Percentiles rank a stretch among this genome's conserved stretches.
Conservation (phyloP, 768 basidiomycete genomes). For the Panus rudis region DNA sequence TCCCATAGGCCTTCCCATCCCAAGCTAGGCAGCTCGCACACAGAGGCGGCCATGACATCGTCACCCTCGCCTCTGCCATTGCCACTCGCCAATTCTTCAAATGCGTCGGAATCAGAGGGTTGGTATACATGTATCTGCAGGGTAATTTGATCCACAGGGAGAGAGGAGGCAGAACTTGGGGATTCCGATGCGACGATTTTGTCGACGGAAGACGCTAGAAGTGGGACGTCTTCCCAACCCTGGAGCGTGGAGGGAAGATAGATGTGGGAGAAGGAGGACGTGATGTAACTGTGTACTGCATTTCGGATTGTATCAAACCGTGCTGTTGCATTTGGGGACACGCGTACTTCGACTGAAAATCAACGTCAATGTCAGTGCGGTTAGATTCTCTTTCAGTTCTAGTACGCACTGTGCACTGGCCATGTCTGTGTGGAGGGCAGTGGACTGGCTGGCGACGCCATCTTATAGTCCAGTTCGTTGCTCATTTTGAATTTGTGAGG, state of each 20-base stretch:
- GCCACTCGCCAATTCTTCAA: conserved; percentile 64
- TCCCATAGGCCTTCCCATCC: conserved; percentile 92
- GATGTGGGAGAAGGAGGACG: conserved; percentile 55
- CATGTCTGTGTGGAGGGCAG: conserved; percentile 36
- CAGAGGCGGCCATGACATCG: conserved; percentile 80
- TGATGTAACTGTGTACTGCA: conserved; percentile 50
- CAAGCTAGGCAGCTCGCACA: conserved; percentile 80
- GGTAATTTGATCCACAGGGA: conserved; percentile 48
- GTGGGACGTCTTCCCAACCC: conserved; percentile 74
- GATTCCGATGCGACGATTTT: conserved; percentile 68
- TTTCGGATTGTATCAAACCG: conserved; percentile 71
- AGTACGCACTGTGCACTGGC: conserved; percentile 57
- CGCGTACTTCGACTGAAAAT: conserved; percentile 72
- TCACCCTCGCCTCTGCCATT: conserved; percentile 51
- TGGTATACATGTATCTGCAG: conserved; percentile 89
- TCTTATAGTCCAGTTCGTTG: not conserved
- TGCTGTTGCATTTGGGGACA: conserved; percentile 58
- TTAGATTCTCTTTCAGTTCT: not conserved
- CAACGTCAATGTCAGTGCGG: not conserved
- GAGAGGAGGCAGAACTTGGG: conserved; percentile 35
- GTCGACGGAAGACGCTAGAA: conserved; percentile 71
- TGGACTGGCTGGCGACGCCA: conserved; percentile 2
- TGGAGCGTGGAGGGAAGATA: conserved; percentile 61
- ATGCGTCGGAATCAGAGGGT: conserved; percentile 56
- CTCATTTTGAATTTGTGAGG: not conserved